Base-by-base conservation (phyloP, 805 yeast species). In the Candida andamanensis region DNA sequence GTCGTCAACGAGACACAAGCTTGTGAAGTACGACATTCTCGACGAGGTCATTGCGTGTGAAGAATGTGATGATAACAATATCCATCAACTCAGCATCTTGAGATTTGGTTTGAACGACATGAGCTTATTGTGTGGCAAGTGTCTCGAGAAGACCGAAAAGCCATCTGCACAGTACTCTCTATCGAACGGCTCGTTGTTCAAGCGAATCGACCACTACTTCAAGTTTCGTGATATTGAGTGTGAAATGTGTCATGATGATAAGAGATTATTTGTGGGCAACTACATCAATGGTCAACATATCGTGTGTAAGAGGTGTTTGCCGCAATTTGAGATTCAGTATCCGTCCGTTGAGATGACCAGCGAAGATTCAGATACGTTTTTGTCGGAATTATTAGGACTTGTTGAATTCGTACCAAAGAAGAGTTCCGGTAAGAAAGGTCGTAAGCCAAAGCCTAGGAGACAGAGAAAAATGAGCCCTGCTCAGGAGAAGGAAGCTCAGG, bases 61-160 rank as follows among this genome's bases (percentile, higher is more conserved):
- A 46, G 73, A 69, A 25, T 77, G 83, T 50, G 61, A 60, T 14
- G 73, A 74, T 43, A 42, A 62, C 23, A 76, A 74, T 42, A 62
- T 77, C 29, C 80, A 75, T 49, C 70, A 67, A 44, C 54, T 76
- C 33, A 64, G 58, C 30, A 58, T 76, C 27, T 56, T 71, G 6
- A 50, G 81, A 23, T 72, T 63, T 46, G 81, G 78, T 2, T 73
- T 78, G 17, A 63, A 70, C 12, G 80, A 74, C 43, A 69, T 76
- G 66, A 50, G 66, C 0, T 49, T 74, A 37, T 48, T 73, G 14
- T 76, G 83, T 45, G 57, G 55, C 19, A 28, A 38, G 4, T 76
- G 83, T 47, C 51, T 64, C 14, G 45, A 41, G 20, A 71, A 69
- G 38, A 45, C 33, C 23, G 74, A 66, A 10, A 63, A 58, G 28